Base-by-base conservation (phyloP, 306 rosid genomes). In the Casuarina equisetifolia region DNA sequence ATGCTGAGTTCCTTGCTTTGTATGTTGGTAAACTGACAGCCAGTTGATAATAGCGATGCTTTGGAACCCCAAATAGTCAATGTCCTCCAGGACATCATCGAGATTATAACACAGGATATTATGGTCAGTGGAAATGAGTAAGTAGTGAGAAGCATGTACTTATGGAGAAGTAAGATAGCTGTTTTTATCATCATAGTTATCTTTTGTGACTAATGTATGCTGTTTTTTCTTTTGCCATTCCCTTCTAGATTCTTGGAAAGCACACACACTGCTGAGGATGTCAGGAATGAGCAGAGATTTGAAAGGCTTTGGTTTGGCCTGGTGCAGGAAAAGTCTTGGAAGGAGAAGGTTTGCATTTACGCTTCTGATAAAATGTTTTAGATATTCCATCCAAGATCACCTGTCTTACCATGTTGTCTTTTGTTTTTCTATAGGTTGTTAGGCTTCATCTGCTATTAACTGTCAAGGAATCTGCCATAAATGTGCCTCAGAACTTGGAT, bases 371-470 rank as follows among this genome's bases (percentile, higher is more conserved):
- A 79, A 49, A 36, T 2, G 39, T 68, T 67, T 55, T 80, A 67
- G 49, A 62, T 69, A 35, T 70, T 75, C 77, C 39, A 82, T 67
- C 38, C 54, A 16, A 69, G 62, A 61, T 48, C 12, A 15, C 73
- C 82, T 76, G 81, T 66, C 80, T 85, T 73, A 58, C 74, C 46
- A 16, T 80, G 73, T 69, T 80, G 73, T 69, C 43, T 58, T 17
- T 40, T 69, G 62, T 89, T 70, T 44, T 49, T 86, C 63, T 36
- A 20, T 79, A 96, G 99, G 96, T 92, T 49, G 84, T 85, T 72
- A 86, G 99, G 84, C 99, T 96, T 83, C 85, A 82, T 84, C 87
- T 92, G 89, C 99, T 95, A 81, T 90, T 96, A 82, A 96, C 96
- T 1, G 93, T 92, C 77, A 96, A 96, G 85, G 99, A 96, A 74